A percentile compares a stretch with the other conserved stretches of the same genome.
These are phyloP conservation scores for Aspergillus campestris DNA, from an alignment of 495 filamentous ascomycete genomes.

Conservation along the genomic window DNA sequence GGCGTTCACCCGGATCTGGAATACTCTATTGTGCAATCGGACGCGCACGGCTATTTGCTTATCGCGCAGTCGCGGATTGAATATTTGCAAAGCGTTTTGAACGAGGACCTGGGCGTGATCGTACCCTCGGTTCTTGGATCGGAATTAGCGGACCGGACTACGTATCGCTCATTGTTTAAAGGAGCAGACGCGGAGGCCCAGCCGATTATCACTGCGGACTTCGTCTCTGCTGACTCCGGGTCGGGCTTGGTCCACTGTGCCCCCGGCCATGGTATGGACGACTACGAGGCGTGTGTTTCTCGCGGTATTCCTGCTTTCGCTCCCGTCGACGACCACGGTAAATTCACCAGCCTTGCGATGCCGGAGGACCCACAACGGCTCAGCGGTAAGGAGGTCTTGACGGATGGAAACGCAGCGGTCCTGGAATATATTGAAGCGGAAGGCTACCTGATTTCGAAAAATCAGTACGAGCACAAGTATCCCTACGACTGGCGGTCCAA, in stretches of 20 bases:
- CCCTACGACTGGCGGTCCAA: slow-evolving; percentile 98
- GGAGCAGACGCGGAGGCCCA: slow-evolving; percentile 44
- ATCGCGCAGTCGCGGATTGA: slow-evolving; percentile 60
- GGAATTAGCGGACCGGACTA: slow-evolving; percentile 49
- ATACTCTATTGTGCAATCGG: slow-evolving; percentile 60
- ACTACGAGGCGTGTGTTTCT: slow-evolving; percentile 73
- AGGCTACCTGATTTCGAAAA: slow-evolving; percentile 51
- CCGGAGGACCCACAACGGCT: slow-evolving; percentile 54
- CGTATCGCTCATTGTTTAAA: slow-evolving; percentile 60
- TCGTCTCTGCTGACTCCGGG: slow-evolving; percentile 79
- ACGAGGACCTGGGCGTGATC: slow-evolving; percentile 41
- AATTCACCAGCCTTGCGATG: slow-evolving; percentile 67
- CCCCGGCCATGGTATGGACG: slow-evolving; percentile 93
- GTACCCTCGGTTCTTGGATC: slow-evolving; percentile 53
- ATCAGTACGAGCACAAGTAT: slow-evolving; percentile 80
- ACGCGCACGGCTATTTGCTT: slow-evolving; percentile 47
- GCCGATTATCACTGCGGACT: slow-evolving; percentile 69
- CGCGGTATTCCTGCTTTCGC: slow-evolving; percentile 61
- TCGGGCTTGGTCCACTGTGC: slow-evolving; percentile 90
- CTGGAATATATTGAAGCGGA: slow-evolving; percentile 51
- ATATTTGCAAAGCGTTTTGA: slow-evolving; percentile 35
- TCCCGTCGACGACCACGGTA: slow-evolving; percentile 72
- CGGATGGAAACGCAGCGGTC: slow-evolving; percentile 58
- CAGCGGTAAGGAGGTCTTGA: slow-evolving; percentile 52
- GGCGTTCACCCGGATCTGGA: slow-evolving; percentile 63